A percentile compares a stretch with the other conserved stretches of the same genome.
Conservation (phyloP, 2,329 filamentous ascomycete species). For the Acrodontium crateriforme region DNA sequence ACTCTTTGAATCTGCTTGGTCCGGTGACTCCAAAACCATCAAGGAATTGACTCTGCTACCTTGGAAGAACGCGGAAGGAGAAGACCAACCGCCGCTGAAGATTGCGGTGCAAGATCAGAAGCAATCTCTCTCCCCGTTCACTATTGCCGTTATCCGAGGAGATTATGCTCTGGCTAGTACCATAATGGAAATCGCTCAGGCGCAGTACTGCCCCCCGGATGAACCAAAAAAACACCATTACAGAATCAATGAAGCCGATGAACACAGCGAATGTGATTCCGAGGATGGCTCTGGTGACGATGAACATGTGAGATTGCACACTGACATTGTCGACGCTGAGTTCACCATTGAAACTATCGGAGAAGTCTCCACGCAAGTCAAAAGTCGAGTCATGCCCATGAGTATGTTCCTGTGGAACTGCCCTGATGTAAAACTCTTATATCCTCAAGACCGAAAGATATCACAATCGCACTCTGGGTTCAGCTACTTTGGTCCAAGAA, state of each 20-base stretch:
- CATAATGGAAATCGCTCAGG: constrained; percentile 56
- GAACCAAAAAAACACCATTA: constrained; percentile 7
- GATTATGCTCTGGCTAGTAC: constrained; percentile 49
- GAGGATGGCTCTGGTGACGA: constrained; percentile 19
- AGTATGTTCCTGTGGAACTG: too few relatives aligned
- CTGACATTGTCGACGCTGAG: constrained; percentile 46
- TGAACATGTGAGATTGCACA: constrained; percentile 23
- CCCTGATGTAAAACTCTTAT: too few relatives aligned
- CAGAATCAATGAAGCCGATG: constrained; percentile 11
- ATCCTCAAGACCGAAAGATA: too few relatives aligned
- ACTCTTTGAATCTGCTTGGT: constrained; percentile 63
- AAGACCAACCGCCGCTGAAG: constrained; percentile 46
- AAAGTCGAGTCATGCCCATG: constrained; percentile 49
- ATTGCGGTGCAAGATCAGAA: constrained; percentile 46
- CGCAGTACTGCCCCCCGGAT: constrained; percentile 46
- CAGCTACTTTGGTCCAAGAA: constrained; percentile 8
- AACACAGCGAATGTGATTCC: constrained; percentile 23
- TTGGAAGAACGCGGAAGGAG: constrained; percentile 36
- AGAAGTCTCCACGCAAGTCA: constrained; percentile 52
- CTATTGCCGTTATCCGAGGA: constrained; percentile 51
- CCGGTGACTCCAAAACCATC: constrained; percentile 51
- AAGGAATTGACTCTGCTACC: constrained; percentile 48
- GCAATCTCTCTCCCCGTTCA: constrained; percentile 46
- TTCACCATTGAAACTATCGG: constrained; percentile 69
- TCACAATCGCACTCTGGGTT: too few relatives aligned